Base-by-base conservation (phyloP, 495 filamentous ascomycete species). In the Apodospora peruviana region DNA sequence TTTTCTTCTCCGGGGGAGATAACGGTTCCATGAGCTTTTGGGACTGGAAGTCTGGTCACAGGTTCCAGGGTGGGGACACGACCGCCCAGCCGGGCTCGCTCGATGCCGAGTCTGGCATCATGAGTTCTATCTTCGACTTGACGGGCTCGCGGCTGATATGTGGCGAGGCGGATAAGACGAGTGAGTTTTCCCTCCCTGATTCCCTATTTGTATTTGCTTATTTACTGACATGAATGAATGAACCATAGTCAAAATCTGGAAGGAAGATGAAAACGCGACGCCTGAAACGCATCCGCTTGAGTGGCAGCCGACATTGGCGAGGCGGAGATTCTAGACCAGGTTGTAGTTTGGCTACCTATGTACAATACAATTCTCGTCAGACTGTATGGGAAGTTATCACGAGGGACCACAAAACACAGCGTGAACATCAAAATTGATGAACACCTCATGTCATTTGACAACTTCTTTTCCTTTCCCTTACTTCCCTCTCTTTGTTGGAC, bases 41-140 rank as follows among this genome's bases (percentile, higher is more conserved):
- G 87, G 94, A 99, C 67, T 99, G 94, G 94, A 97, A 97, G 74
- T 88, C 90, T 2, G 94, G 94, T 0, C 80, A 97, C 59, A 76
- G 85, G 18, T 97, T 89, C 70, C 94, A 99, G 68, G 75, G 78
- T 10, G 71, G 90, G 10, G 89, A 97, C 42, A 94, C 87, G 5
- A 89, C 84, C 9, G 93, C 93, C 1, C 94, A 99, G 68, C 94
- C 94, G 0, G 93, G 94, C 46, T 90, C 85, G 27, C 72, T 99
- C 18, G 91, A 96, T 60, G 94, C 94, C 24, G 94, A 99, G 68
- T 82, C 88, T 2, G 94, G 94, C 27, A 80, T 97, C 56, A 95
- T 97, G 83, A 86, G 86, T 54, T 87, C 86, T 5, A 94, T 82
- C 0, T 99, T 94, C 58, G 94, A 99, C 57, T 74, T 74, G 50